Evolutionary conservation across 768 basidiomycete genomes (phyloP), one percentile per base, ranked within the genome.

Genomic region (Phylloporus sp.): DNA sequence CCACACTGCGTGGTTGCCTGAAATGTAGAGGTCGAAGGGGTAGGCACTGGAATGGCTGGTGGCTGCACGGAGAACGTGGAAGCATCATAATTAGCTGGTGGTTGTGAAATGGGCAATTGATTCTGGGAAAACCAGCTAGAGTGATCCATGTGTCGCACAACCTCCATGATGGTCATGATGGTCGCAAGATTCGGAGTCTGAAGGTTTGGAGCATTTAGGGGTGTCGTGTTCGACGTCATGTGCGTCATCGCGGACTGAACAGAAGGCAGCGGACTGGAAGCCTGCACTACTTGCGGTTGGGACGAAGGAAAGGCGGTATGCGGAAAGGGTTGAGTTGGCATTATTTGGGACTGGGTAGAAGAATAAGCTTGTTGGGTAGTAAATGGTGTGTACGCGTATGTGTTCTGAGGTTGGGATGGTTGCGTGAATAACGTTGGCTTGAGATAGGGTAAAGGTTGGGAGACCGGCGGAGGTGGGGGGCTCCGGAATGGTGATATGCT

Each of bases 91-190:
- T 50, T 47, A 24, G n/a, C n/a, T 10, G 47, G 34, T 7, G 43
- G 31, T 42, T 65, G 62, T 34, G 56, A 52, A 32, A 24, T 10
- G 11, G 58, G 42, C 2, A 46, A 20, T 42, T 55, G 54, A 46
- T 42, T 60, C 33, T 53, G 60, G 46, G 50, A 32, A 28, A 53
- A 29, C 51, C 54, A 48, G 13, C 42, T 52, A 33, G 57, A 44
- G 6, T 59, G 62, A 43, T 60, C 59, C 52, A 56, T 62, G 35
- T 57, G 63, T 45, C 63, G 58, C 35, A 64, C 46, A n/a, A 65
- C 58, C 29, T 64, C 62, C 58, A 63, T 55, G 33, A 64, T 61
- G 9, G 62, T 65, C 63, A 61, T 61, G 9, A 63, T 36, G 10
- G 61, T 48, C n/a, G 62, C 56, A 42, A 62, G 43, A 46, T 59